Evolutionary conservation across 805 yeast species (phyloP), one percentile per base, ranked within the genome.

Genomic region (Metschnikowia reukaufii): DNA sequence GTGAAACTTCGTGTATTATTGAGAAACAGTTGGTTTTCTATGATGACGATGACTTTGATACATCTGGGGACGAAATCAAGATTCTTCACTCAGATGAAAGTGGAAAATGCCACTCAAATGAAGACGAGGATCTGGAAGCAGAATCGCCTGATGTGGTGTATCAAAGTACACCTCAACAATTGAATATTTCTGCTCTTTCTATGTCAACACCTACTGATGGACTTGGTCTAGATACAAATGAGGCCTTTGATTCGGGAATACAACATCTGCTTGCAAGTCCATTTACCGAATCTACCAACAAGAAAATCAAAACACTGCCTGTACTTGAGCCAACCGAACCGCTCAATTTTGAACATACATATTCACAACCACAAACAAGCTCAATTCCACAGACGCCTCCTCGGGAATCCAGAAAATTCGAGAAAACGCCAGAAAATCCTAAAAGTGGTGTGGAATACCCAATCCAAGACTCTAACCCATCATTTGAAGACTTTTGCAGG

Each of bases 31-130:
- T 49, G 32, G 39, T 52, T 4, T 49, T 49, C 33, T 42, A 44
- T 18, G 56, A 49, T 13, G 48, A 48, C 4, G 50, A 47, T 35
- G 50, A 43, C 8, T 33, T 27, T 19, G 48, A 44, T 12, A 33
- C 39, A 18, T 48, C 58, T 7, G 57, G 44, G n/a, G 59, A 54
- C 32, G 59, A 55, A 21, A 41, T 55, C 33, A 45, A 52, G 55
- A 57, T 44, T 42, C 55, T 41, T 47, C 65, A 31, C 33, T 63
- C 45, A 29, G 65, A 63, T 45, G 68, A 64, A 37, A 61, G 67
- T 16, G 58, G 59, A 8, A 49, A 58, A 42, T 59, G 59, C 20
- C 48, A 56, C 9, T 59, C 57, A 2, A 49, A 54, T 20, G 54
- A 46, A 40, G 55, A 48, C 29, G 54, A 50, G 17, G 58, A 55